Conservation (phyloP, 495 filamentous ascomycete species). For the Penicillium alfredii region DNA sequence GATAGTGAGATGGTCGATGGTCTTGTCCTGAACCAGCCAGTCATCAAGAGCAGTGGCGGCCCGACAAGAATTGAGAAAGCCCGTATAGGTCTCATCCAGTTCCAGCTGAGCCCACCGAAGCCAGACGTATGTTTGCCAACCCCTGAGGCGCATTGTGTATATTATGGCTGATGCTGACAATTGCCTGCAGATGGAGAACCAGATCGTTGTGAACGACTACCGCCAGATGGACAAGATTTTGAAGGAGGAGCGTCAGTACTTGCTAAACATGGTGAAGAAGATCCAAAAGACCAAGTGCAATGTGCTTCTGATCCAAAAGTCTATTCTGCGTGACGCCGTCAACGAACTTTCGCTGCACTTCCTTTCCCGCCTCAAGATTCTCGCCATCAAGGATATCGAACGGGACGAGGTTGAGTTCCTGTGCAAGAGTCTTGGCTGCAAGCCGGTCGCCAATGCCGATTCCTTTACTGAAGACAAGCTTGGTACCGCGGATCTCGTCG, state of each 20-base stretch:
- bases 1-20: slow-evolving; percentile 97
- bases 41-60: slow-evolving; percentile 89
- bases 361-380: slow-evolving; percentile 92
- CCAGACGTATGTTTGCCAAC: slow-evolving; percentile 66
- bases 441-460: slow-evolving; percentile 97
- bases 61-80: slow-evolving; percentile 95
- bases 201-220: slow-evolving; percentile 98
- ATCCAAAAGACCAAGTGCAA: slow-evolving; percentile 99
- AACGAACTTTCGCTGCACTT: slow-evolving; percentile 97
- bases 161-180: slow-evolving; percentile 1
- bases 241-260: slow-evolving; percentile 96
- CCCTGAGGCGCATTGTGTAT: background rate
- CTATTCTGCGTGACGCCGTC: slow-evolving; percentile 93
- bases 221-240: slow-evolving; percentile 99
- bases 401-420: slow-evolving; percentile 98
- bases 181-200: slow-evolving; percentile 82
- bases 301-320: slow-evolving; percentile 96
- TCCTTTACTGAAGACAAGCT: slow-evolving; percentile 99
- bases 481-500: slow-evolving; percentile 88
- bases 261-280: slow-evolving; percentile 99
- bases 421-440: slow-evolving; percentile 96
- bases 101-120: slow-evolving; percentile 96
- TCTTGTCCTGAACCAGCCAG: slow-evolving; percentile 83
- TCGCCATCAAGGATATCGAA: slow-evolving; percentile 95
- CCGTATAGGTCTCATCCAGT: slow-evolving; percentile 93